Evolutionary conservation across 2,329 filamentous ascomycete genomes (phyloP).

Genomic region (Ploettnerulaceae sp.): DNA sequence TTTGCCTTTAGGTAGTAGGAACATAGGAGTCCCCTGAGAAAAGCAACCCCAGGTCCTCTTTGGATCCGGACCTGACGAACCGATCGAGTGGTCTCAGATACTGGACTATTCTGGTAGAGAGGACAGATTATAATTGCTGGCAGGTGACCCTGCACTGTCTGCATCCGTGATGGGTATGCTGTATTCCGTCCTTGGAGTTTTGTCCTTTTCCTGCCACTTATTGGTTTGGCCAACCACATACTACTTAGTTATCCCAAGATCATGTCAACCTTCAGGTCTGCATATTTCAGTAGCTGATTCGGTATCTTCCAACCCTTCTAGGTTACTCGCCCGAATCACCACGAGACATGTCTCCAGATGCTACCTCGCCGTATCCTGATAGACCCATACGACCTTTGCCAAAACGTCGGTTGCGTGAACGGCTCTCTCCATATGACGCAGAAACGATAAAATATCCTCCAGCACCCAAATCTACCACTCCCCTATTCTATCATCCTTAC

Average conservation of each 20-base stretch:
- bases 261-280: neutral
- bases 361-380: constrained; percentile 77
- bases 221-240: constrained; percentile 1
- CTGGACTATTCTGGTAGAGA: constrained; percentile 6
- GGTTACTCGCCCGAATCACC: constrained; percentile 33
- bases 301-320: constrained; percentile 12
- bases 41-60: constrained; percentile 12
- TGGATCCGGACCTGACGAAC: constrained; percentile 5
- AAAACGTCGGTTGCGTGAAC: constrained; percentile 80
- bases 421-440: constrained; percentile 79
- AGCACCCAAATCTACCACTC: constrained; percentile 62
- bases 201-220: constrained; percentile 9
- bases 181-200: constrained; percentile 3
- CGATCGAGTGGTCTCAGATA: constrained; percentile 4
- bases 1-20: constrained; percentile 17
- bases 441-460: constrained; percentile 79
- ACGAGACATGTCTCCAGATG: constrained; percentile 63
- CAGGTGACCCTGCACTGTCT: constrained; percentile 21
- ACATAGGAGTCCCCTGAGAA: constrained; percentile 24
- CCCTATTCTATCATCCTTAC: constrained; percentile 69
- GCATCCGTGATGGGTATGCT: constrained; percentile 41
- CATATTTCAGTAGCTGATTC: constrained; percentile 17
- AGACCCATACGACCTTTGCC: constrained; percentile 90
- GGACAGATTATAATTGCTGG: constrained; percentile 4
- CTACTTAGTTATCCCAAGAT: neutral